A percentile compares a stretch with the other conserved stretches of the same genome.
phyloP scores from a whole-genome alignment of 768 basidiomycete species.

The Phallus indusiatus region DNA sequence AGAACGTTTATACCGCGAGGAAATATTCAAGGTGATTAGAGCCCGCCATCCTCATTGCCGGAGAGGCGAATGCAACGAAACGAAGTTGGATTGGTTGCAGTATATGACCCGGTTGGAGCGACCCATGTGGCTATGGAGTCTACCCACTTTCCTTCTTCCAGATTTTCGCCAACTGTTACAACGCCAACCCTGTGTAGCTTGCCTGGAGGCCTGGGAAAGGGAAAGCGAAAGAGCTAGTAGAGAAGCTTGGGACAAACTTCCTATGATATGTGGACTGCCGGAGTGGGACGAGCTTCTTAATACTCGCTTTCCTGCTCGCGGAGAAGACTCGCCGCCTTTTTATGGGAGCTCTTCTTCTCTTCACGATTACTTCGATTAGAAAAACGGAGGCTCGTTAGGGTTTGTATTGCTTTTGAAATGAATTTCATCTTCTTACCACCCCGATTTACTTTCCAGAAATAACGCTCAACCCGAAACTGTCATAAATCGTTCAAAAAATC shows the following conservation, averaged over 20 bases:
- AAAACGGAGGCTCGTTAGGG: too few species aligned
- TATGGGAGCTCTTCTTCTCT: too few species aligned
- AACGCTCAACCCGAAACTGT: too few species aligned
- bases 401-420: too few species aligned
- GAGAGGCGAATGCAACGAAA: neutral
- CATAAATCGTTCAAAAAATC: too few species aligned
- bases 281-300: conserved; percentile 13
- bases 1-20: neutral
- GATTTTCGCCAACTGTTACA: conserved; percentile 1
- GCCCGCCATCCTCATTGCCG: neutral
- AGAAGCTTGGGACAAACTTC: conserved; percentile 14
- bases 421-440: too few species aligned
- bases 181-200: conserved; percentile 10
- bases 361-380: too few species aligned
- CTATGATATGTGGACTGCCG: conserved; percentile 14
- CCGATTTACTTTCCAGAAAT: too few species aligned
- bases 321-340: too few species aligned
- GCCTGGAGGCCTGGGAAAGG: conserved; percentile 11
- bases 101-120: neutral
- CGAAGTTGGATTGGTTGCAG: neutral
- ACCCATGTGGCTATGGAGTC: neutral
- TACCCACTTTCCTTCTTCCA: neutral
- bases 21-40: neutral
- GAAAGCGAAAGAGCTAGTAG: conserved; percentile 4
- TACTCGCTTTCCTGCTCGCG: too few species aligned